These are phyloP conservation scores for Hirsutella thompsonii DNA, from an alignment of 2,329 filamentous ascomycete species.

Conservation along the genomic window DNA sequence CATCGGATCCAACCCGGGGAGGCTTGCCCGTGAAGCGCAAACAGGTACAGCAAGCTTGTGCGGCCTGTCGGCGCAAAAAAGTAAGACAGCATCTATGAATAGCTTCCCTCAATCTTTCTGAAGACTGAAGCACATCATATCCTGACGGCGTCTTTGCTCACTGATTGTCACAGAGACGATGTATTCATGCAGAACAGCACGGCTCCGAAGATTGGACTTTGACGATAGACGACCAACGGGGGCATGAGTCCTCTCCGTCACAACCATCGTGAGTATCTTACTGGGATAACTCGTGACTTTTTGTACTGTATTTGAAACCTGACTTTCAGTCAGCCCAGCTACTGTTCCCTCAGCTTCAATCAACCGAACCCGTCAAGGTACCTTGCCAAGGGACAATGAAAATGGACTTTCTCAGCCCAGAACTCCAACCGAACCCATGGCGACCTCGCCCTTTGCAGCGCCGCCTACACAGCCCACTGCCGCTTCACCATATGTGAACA, in stretches of 20 bases:
- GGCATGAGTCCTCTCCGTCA: conserved; percentile 13
- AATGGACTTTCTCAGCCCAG: neutral
- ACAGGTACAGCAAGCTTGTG: conserved; percentile 46
- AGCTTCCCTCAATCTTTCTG: too few relatives aligned
- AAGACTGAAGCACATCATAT: too few relatives aligned
- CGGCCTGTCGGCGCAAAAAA: conserved; percentile 41
- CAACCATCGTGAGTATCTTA: conserved; percentile 16
- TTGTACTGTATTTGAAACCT: too few relatives aligned
- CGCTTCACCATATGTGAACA: neutral
- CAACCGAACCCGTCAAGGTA: neutral
- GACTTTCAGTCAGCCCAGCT: neutral
- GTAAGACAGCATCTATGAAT: too few relatives aligned
- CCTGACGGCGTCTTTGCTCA: neutral
- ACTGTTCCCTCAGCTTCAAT: neutral
- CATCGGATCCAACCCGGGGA: conserved; percentile 32
- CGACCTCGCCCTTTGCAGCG: too few relatives aligned
- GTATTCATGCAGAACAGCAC: conserved; percentile 25
- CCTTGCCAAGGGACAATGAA: neutral
- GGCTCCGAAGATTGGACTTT: conserved; percentile 14
- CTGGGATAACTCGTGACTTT: too few relatives aligned
- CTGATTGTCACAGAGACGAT: conserved; percentile 23
- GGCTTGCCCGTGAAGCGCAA: conserved; percentile 46
- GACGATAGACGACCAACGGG: conserved; percentile 14
- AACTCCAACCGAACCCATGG: neutral
- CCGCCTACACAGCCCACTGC: neutral